These are phyloP conservation scores for Cardiospermum halicacabum DNA, from an alignment of 345 rosid species.

Conservation along the genomic window DNA sequence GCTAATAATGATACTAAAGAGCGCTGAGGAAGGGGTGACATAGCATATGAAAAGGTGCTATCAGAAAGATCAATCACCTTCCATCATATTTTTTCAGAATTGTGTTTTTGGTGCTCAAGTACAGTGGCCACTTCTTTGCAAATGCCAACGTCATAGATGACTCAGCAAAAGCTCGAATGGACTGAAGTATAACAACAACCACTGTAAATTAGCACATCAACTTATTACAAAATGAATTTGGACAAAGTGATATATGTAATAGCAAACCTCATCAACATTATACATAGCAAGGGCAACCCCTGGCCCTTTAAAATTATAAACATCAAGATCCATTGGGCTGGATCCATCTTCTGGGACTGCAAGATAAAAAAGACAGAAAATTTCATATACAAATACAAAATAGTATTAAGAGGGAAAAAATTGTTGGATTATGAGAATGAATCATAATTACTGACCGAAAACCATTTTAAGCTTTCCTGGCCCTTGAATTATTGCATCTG, in stretches of 20 bases:
- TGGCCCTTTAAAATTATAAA: constrained; percentile 81
- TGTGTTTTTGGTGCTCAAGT: constrained; percentile 96
- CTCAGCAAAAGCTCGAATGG: constrained; percentile 88
- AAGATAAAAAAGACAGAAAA: constrained; percentile 8
- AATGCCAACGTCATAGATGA: constrained; percentile 86
- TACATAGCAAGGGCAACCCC: constrained; percentile 97
- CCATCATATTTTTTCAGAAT: constrained; percentile 97
- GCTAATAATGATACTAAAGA: background rate
- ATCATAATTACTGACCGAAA: constrained; percentile 55
- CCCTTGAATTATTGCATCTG: constrained; percentile 62
- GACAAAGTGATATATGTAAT: background rate
- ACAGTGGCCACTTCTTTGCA: constrained; percentile 91
- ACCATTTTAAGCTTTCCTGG: constrained; percentile 96
- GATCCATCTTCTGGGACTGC: constrained; percentile 77
- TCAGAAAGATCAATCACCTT: constrained; percentile 48
- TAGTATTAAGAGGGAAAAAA: background rate
- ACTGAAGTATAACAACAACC: constrained; percentile 41
- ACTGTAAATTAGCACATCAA: constrained; percentile 15
- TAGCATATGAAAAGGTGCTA: background rate
- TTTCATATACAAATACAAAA: constrained; percentile 12
- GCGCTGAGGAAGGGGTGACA: background rate
- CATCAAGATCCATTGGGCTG: constrained; percentile 61
- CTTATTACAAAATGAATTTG: background rate
- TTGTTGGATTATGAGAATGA: constrained; percentile 10
- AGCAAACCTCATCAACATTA: constrained; percentile 85